These are phyloP conservation scores for Thalassiosira livingstoniorum DNA, from an alignment of 352 stramenopile species.

Conservation along the genomic window DNA sequence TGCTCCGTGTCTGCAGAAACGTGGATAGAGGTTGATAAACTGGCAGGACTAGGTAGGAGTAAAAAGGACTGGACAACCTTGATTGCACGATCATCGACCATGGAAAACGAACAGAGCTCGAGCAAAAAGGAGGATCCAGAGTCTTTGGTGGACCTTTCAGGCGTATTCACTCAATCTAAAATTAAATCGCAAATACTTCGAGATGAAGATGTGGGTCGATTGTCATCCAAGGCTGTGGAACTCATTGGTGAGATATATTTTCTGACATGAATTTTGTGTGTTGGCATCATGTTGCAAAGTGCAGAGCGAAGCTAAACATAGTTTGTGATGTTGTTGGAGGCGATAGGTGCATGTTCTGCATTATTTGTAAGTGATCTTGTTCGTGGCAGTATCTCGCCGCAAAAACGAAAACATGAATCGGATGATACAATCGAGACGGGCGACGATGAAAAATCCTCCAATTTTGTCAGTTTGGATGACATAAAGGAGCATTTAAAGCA, in stretches of 20 bases:
- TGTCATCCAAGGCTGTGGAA: constrained; percentile 19
- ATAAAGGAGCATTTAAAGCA: not conserved
- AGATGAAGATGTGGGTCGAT: constrained; percentile 13
- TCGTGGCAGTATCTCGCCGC: not conserved
- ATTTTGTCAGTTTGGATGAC: not conserved
- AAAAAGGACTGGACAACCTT: too few relatives aligned
- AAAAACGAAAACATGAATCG: not conserved
- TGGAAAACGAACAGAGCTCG: too few relatives aligned
- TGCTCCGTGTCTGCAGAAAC: too few relatives aligned
- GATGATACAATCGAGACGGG: not conserved
- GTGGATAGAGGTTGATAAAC: too few relatives aligned
- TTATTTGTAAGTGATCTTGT: constrained; percentile 24
- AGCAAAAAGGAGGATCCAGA: too few relatives aligned
- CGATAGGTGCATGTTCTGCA: constrained; percentile 6
- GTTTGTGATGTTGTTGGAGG: too few relatives aligned
- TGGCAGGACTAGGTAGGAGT: too few relatives aligned
- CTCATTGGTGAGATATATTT: not conserved
- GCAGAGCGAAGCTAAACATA: too few relatives aligned
- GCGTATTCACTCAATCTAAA: constrained; percentile 14
- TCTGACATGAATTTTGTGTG: too few relatives aligned
- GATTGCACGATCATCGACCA: too few relatives aligned
- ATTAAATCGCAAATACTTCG: constrained; percentile 20
- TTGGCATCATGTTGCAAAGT: too few relatives aligned
- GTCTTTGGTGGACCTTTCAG: not conserved
- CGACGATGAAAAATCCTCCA: not conserved